Conservation (phyloP, 1,284 basidiomycete genomes). For the Taiwanofungus camphoratus region DNA sequence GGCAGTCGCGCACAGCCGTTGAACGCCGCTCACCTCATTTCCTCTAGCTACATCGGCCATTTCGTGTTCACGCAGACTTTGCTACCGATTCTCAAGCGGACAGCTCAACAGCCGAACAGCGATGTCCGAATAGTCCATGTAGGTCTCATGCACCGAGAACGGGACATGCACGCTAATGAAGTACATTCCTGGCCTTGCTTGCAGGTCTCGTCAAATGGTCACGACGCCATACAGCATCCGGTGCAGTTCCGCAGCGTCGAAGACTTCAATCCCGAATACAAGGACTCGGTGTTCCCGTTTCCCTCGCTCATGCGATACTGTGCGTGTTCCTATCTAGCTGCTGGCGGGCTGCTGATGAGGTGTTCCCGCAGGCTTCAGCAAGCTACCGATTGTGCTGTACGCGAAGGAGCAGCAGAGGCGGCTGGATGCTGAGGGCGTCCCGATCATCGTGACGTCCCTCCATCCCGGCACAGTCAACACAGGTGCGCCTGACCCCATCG, state of each 20-base stretch:
- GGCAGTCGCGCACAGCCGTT: background rate
- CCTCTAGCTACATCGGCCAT: slow-evolving; percentile 7
- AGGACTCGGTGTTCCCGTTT: slow-evolving; percentile 21
- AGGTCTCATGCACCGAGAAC: slow-evolving; percentile 12
- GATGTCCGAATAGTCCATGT: slow-evolving; percentile 53
- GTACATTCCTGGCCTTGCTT: slow-evolving; percentile 14
- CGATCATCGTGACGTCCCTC: slow-evolving; percentile 24
- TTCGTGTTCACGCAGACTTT: slow-evolving; percentile 43
- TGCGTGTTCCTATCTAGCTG: background rate
- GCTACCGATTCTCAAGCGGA: slow-evolving; percentile 41
- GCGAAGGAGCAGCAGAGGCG: slow-evolving; percentile 25
- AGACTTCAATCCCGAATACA: slow-evolving; percentile 35
- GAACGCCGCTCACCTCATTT: background rate
- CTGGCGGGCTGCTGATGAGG: background rate
- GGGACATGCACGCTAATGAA: background rate
- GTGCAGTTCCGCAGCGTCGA: slow-evolving; percentile 31
- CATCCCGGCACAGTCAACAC: slow-evolving; percentile 40
- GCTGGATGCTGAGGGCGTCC: slow-evolving; percentile 21
- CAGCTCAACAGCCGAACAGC: slow-evolving; percentile 35
- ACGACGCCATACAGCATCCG: slow-evolving; percentile 16
- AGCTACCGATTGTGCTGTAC: slow-evolving; percentile 28
- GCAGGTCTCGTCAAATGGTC: slow-evolving; percentile 17
- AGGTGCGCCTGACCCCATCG: slow-evolving; percentile 19
- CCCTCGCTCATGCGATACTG: slow-evolving; percentile 7
- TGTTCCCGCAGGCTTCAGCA: slow-evolving; percentile 15